These are phyloP conservation scores for Cadophora malorum DNA, from an alignment of 2,329 filamentous ascomycete species.

Conservation along the genomic window DNA sequence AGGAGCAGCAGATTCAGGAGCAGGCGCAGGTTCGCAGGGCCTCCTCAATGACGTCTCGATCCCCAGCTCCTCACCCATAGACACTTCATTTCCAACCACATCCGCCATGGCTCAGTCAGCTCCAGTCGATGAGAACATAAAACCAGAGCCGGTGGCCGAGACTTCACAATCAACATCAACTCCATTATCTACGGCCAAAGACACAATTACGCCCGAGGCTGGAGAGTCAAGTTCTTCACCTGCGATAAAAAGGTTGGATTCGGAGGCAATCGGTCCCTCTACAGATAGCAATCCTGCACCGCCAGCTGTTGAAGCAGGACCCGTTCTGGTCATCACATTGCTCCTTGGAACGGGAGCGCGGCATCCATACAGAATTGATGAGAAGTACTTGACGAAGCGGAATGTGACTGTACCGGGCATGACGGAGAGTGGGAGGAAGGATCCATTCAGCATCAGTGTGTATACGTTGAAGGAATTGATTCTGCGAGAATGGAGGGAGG, in stretches of 20 bases:
- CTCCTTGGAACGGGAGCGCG: conserved; percentile 81
- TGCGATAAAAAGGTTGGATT: conserved; percentile 34
- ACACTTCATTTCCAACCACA: conserved; percentile 27
- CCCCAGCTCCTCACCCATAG: conserved; percentile 35
- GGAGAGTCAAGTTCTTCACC: conserved; percentile 24
- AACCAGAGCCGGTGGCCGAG: conserved; percentile 5
- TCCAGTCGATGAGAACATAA: conserved; percentile 21
- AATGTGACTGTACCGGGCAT: conserved; percentile 77
- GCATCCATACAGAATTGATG: conserved; percentile 90
- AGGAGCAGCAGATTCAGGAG: conserved; percentile 14
- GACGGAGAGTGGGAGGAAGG: conserved; percentile 63
- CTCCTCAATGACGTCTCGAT: conserved; percentile 40
- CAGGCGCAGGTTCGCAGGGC: conserved; percentile 36
- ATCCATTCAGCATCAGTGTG: conserved; percentile 89
- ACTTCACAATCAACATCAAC: conserved; percentile 19
- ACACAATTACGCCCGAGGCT: conserved; percentile 11
- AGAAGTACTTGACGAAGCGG: conserved; percentile 81
- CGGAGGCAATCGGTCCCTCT: conserved; percentile 39
- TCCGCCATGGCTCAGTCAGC: conserved; percentile 21
- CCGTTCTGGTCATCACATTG: conserved; percentile 76
- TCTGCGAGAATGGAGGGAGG: conserved; percentile 87
- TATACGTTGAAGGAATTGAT: conserved; percentile 96
- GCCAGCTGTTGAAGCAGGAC: conserved; percentile 46
- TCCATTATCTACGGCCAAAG: conserved; percentile 27
- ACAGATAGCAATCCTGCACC: conserved; percentile 30